Base-by-base conservation (phyloP, 306 rosid genomes). In the Pachyrhizus erosus region DNA sequence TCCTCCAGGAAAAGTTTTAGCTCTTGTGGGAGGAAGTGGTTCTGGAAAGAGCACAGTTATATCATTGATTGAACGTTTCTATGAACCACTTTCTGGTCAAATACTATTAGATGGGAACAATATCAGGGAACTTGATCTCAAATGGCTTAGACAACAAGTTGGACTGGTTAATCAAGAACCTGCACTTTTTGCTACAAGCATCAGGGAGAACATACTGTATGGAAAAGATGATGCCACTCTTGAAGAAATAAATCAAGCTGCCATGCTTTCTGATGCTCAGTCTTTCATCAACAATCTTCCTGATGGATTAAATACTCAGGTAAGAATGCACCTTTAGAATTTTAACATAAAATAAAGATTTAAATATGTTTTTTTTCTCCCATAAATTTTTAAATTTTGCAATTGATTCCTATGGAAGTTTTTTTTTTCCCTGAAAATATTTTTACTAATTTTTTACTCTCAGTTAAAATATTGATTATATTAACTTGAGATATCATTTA, bases 11-110 rank as follows among this genome's bases (percentile, higher is more conserved):
- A 92, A 92, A 89, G 80, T 92, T 82, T 80, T 92, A 51, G 98
- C 98, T 7, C 89, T 94, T 58, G 98, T 94, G 52, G 98, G 98
- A 75, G 97, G 95, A 68, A 92, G 97, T 83, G 98, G 98, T 23
- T 92, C 97, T 2, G 97, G 98, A 29, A 94, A 94, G 80, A 94
- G 98, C 89, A 91, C 98, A 0, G 82, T 88, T 11, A 86, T 91
- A 66, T 92, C 98, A 0, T 80, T 94, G 87, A 92, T 94, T 54
- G 98, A 94, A 52, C 89, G 98, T 21, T 94, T 94, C 84, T 94
- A 94, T 37, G 98, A 94, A 76, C 97, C 98, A 24, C 84, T 80
- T 80, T 86, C 92, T n/a, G 98, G 98, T 33, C 87, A 83, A 69
- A 86, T 94, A 71, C 83, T 91, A 21, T 33, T 92, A 43, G 97